Conservation (phyloP, 495 filamentous ascomycete genomes). For the Evernia prunastri region DNA sequence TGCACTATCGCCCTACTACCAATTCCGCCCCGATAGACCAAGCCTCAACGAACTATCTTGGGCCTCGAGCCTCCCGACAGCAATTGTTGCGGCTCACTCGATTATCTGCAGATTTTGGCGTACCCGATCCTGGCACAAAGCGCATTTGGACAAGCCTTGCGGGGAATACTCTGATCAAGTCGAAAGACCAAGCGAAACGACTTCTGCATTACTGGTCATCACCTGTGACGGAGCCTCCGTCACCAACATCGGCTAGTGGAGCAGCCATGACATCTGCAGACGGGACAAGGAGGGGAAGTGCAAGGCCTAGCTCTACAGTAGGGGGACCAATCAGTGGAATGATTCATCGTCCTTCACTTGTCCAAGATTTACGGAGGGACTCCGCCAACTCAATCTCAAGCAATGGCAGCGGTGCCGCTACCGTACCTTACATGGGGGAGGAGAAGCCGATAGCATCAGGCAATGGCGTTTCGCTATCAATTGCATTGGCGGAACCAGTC, state of each 20-base stretch:
- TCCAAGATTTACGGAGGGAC: conserved; percentile 29
- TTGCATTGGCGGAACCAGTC: conserved; percentile 79
- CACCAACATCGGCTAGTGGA: conserved; percentile 12
- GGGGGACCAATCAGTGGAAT: conserved; percentile 31
- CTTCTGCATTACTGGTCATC: conserved; percentile 41
- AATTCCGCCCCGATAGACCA: not conserved
- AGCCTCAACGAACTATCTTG: not conserved
- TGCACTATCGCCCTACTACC: not conserved
- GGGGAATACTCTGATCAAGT: conserved; percentile 38
- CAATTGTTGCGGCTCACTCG: not conserved
- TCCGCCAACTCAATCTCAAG: conserved; percentile 27
- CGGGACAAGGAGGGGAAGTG: conserved; percentile 17
- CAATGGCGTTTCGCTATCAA: conserved; percentile 64
- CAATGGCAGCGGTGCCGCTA: conserved; percentile 27
- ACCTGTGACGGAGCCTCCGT: not conserved
- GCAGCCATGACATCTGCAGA: conserved; percentile 30
- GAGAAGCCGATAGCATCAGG: conserved; percentile 69
- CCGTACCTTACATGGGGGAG: conserved; percentile 31
- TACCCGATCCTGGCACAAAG: not conserved
- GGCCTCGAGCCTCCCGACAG: not conserved
- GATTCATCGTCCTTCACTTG: conserved; percentile 33
- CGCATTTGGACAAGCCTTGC: conserved; percentile 11
- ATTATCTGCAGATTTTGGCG: not conserved
- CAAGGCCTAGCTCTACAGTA: conserved; percentile 31
- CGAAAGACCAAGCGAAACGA: conserved; percentile 47